Evolutionary conservation across 441 rosid genomes (phyloP).

Genomic region (Gossypium schwendimanii): DNA sequence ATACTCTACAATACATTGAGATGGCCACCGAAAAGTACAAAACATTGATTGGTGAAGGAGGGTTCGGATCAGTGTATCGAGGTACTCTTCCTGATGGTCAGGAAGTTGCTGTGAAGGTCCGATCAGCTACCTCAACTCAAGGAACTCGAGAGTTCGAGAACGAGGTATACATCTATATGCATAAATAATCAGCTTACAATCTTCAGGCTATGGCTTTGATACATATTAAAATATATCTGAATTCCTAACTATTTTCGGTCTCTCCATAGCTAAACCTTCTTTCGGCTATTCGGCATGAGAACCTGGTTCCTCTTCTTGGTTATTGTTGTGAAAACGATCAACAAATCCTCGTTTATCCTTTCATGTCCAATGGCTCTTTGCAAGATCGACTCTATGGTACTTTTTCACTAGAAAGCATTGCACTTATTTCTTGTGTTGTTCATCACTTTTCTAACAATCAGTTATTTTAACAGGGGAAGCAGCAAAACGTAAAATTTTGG

Average conservation of each 20-base stretch:
- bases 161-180: constrained; percentile 39
- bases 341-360: constrained; percentile 68
- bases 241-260: constrained; percentile 15
- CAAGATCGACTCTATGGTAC: constrained; percentile 76
- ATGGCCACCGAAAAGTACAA: constrained; percentile 44
- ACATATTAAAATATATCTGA: background rate
- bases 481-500: constrained; percentile 53
- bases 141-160: constrained; percentile 72
- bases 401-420: background rate
- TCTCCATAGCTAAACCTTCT: constrained; percentile 56
- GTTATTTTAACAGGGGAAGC: constrained; percentile 49
- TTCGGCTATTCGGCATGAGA: constrained; percentile 56
- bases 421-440: background rate
- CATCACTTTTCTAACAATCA: constrained; percentile 8
- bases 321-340: constrained; percentile 63
- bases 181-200: background rate
- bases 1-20: constrained; percentile 42
- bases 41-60: constrained; percentile 68
- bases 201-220: background rate
- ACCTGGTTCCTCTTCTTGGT: constrained; percentile 70
- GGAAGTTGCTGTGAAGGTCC: constrained; percentile 77
- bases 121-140: constrained; percentile 69
- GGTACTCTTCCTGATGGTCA: constrained; percentile 60
- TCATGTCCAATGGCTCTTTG: constrained; percentile 76
- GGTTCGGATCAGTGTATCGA: constrained; percentile 63